Evolutionary conservation across 495 filamentous ascomycete genomes (phyloP).

Genomic region (Lasiosphaeria hispida): DNA sequence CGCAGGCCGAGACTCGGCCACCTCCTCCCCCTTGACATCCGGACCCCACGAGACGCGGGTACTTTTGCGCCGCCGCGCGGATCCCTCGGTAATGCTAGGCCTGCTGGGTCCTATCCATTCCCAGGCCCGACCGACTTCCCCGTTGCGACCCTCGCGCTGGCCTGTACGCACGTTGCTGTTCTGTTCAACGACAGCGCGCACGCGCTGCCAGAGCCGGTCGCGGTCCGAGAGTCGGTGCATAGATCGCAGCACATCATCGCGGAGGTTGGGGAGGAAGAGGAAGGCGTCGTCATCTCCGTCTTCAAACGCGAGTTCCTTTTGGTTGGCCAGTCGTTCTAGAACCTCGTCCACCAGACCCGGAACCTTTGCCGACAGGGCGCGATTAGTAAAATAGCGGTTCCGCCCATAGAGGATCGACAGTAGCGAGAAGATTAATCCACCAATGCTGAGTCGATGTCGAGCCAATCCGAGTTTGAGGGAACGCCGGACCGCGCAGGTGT

Average conservation of each 20-base stretch:
- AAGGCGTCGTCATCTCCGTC: conserved; percentile 67
- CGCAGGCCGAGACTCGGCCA: conserved; percentile 4
- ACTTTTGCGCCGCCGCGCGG: conserved; percentile 48
- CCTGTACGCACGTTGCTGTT: conserved; percentile 89
- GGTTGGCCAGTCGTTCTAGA: conserved; percentile 74
- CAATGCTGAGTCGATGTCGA: conserved; percentile 93
- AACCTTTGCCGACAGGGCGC: conserved; percentile 64
- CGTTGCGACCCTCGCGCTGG: conserved; percentile 75
- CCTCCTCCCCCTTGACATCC: conserved; percentile 30
- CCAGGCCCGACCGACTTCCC: conserved; percentile 87
- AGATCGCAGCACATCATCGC: conserved; percentile 84
- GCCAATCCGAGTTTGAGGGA: conserved; percentile 88
- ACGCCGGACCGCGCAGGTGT: conserved; percentile 83
- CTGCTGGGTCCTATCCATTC: conserved; percentile 84
- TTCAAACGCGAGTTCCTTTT: conserved; percentile 73
- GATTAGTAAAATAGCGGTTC: conserved; percentile 51
- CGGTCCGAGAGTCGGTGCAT: conserved; percentile 73
- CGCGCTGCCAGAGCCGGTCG: conserved; percentile 75
- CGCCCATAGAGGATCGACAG: conserved; percentile 55
- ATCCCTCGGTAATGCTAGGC: conserved; percentile 35
- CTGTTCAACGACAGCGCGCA: conserved; percentile 79
- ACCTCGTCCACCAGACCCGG: conserved; percentile 78
- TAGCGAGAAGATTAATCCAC: conserved; percentile 58
- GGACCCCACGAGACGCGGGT: conserved; percentile 47
- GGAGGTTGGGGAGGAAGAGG: conserved; percentile 80